These are phyloP conservation scores for Trichaptum fuscoviolaceum DNA, from an alignment of 768 basidiomycete species.

Conservation along the genomic window DNA sequence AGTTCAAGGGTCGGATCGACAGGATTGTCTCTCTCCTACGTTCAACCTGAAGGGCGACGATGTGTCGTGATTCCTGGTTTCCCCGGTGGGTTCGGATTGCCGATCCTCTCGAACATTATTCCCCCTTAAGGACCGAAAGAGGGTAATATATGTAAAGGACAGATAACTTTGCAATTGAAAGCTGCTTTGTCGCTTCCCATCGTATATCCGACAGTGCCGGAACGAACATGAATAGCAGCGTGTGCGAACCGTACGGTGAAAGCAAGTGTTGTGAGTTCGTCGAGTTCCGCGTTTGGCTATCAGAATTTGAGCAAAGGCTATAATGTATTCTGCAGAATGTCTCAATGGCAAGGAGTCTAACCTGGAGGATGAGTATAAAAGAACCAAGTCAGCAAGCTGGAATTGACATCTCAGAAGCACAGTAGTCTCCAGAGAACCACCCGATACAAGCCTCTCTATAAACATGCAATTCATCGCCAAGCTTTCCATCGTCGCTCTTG, in stretches of 20 bases:
- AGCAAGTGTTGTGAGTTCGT: neutral
- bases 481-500: neutral
- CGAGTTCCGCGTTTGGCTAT: neutral
- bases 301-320: neutral
- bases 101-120: too few relatives aligned
- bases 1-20: neutral
- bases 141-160: neutral
- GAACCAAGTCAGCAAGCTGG: neutral
- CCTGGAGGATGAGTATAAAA: neutral
- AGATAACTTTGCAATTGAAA: neutral
- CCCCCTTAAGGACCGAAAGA: too few relatives aligned
- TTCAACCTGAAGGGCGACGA: neutral
- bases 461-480: neutral
- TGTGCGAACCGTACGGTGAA: neutral
- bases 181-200: neutral
- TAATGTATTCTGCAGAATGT: neutral
- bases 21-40: neutral
- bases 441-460: neutral
- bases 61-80: neutral
- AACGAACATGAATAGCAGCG: neutral
- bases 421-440: neutral
- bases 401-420: neutral
- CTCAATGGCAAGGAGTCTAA: neutral
- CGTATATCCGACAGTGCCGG: neutral
- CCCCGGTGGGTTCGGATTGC: neutral